These are phyloP conservation scores for Diaporthe sp. DNA, from an alignment of 2,329 filamentous ascomycete species.

Conservation along the genomic window DNA sequence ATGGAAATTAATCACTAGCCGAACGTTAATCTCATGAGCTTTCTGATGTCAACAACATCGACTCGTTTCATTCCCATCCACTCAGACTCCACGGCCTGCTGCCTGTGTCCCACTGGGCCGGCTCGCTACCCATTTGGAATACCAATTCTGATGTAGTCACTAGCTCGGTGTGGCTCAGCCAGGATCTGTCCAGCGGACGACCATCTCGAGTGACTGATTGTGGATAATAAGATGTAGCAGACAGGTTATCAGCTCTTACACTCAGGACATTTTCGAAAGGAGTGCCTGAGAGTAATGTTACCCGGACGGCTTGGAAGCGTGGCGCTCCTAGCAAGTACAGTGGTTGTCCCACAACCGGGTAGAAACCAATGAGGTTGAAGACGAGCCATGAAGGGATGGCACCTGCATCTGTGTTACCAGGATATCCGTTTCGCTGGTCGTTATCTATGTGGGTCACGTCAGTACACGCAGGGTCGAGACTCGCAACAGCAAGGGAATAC, in stretches of 20 bases:
- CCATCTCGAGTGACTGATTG: constrained; percentile 23
- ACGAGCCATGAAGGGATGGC: constrained; percentile 61
- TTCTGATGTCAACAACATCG: fast-evolving
- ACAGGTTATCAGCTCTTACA: constrained; percentile 19
- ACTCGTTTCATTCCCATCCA: constrained; percentile 18
- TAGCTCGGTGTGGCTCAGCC: constrained; percentile 28
- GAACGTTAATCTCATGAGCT: neutral
- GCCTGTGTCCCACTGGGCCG: constrained; percentile 26
- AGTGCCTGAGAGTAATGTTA: constrained; percentile 23
- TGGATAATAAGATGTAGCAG: constrained; percentile 12
- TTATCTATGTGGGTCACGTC: constrained; percentile 38
- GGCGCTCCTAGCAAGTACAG: constrained; percentile 58
- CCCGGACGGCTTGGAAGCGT: constrained; percentile 47
- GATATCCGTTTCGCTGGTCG: constrained; percentile 50
- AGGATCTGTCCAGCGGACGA: constrained; percentile 13
- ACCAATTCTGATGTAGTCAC: constrained; percentile 11
- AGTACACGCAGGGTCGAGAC: neutral
- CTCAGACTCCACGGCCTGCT: constrained; percentile 30
- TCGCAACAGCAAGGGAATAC: too few relatives aligned
- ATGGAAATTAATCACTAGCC: too few relatives aligned
- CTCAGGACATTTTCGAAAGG: constrained; percentile 6
- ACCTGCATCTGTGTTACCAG: constrained; percentile 57
- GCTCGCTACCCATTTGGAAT: constrained; percentile 23
- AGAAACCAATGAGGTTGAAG: constrained; percentile 60
- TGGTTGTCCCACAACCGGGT: constrained; percentile 58